Percentiles rank a stretch among this genome's conserved stretches.
Conservation (phyloP, 495 filamentous ascomycete genomes). For the Parathielavia hyrcaniae region DNA sequence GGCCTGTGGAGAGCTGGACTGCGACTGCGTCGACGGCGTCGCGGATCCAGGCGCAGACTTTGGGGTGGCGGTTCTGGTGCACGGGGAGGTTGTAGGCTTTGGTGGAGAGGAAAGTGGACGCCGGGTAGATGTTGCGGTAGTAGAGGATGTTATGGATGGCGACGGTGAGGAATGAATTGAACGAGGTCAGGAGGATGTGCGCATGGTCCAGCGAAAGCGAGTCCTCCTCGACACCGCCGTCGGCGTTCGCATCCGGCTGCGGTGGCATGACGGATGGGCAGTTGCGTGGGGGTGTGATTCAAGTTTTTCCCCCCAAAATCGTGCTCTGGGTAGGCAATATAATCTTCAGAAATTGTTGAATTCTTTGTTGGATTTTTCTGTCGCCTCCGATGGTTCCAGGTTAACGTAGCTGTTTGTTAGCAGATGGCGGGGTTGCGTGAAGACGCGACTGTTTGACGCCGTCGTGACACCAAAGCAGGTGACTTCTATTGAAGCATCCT, state of each 20-base stretch:
- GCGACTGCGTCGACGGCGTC: slow-evolving; percentile 73
- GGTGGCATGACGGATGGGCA: not conserved
- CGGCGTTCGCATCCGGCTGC: not conserved
- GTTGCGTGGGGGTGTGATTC: too few species aligned
- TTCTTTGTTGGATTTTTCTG: too few species aligned
- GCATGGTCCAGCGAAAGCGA: slow-evolving; percentile 26
- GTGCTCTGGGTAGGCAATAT: not conserved
- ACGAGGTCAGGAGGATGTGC: slow-evolving; percentile 49
- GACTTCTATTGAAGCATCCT: slow-evolving; percentile 5
- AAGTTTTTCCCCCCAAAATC: too few species aligned
- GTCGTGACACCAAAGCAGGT: slow-evolving; percentile 28
- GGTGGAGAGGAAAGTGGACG: slow-evolving; percentile 69
- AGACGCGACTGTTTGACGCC: not conserved
- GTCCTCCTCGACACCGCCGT: not conserved
- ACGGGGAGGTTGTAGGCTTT: slow-evolving; percentile 86
- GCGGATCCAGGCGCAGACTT: slow-evolving; percentile 84
- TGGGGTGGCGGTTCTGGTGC: slow-evolving; percentile 81
- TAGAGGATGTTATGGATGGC: slow-evolving; percentile 92
- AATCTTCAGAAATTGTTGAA: not conserved
- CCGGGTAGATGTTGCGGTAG: slow-evolving; percentile 77
- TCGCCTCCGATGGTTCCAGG: not conserved
- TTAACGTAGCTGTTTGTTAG: too few species aligned
- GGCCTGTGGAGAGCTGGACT: slow-evolving; percentile 53
- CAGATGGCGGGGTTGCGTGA: slow-evolving; percentile 16
- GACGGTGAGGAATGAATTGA: slow-evolving; percentile 75